Conservation (phyloP, 1,284 basidiomycete species). For the Moesziomyces parantarcticus region DNA sequence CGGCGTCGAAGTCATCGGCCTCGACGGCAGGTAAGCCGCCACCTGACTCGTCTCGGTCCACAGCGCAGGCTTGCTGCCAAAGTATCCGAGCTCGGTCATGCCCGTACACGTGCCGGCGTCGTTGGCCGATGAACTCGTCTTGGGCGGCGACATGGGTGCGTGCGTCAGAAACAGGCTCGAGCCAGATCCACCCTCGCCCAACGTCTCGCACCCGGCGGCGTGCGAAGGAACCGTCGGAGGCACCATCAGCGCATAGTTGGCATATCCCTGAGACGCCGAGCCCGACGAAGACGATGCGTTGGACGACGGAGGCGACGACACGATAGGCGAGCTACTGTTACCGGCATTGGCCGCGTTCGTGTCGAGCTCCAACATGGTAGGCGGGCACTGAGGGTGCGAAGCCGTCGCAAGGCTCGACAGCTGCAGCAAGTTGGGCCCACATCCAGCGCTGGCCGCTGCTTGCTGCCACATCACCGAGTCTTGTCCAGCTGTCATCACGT, state of each 20-base stretch:
- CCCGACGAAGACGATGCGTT: slow-evolving; percentile 28
- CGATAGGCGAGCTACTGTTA: slow-evolving; percentile 20
- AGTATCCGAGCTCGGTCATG: neutral
- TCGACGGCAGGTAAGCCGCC: neutral
- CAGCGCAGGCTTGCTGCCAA: neutral
- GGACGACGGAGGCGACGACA: slow-evolving; percentile 35
- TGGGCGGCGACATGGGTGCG: neutral
- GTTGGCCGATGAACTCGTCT: neutral
- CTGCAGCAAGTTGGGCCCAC: slow-evolving; percentile 1
- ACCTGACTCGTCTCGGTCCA: neutral
- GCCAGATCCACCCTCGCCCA: neutral
- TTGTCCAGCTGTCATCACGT: neutral
- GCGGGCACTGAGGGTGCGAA: slow-evolving; percentile 1
- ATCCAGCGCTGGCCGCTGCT: slow-evolving; percentile 2
- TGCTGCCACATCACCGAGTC: slow-evolving; percentile 31
- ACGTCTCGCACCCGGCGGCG: neutral
- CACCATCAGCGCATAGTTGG: slow-evolving; percentile 22
- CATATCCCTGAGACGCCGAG: slow-evolving; percentile 18
- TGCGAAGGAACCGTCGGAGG: slow-evolving; percentile 34
- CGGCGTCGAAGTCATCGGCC: neutral
- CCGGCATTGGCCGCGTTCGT: neutral
- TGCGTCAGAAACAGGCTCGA: neutral
- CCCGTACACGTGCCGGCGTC: neutral
- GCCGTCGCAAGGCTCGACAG: neutral
- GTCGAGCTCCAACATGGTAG: slow-evolving; percentile 6